Percentiles rank a stretch among this genome's conserved stretches.
Conservation (phyloP, 495 filamentous ascomycete genomes). For the Hypoxylon subgilvum region DNA sequence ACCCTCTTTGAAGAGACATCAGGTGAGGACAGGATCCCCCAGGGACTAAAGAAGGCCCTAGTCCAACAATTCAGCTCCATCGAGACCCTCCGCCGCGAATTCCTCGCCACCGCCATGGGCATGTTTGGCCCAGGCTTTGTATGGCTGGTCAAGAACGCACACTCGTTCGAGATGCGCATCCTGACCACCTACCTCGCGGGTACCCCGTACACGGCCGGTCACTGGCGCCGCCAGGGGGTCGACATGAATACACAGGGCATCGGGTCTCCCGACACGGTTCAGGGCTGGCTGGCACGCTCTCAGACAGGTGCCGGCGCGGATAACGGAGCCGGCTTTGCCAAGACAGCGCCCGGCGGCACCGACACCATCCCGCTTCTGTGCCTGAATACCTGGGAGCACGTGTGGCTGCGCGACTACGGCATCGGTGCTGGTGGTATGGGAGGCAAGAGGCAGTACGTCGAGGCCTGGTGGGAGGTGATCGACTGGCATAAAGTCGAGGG, state of each 20-base stretch:
- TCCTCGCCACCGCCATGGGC: constrained; percentile 78
- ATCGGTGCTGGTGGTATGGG: constrained; percentile 50
- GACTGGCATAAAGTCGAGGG: constrained; percentile 78
- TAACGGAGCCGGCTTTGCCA: constrained; percentile 40
- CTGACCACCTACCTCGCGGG: constrained; percentile 91
- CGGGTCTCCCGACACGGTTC: constrained; percentile 15
- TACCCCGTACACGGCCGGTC: constrained; percentile 81
- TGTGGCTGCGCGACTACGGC: constrained; percentile 85
- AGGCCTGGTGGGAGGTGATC: constrained; percentile 84
- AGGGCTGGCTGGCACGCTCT: constrained; percentile 43
- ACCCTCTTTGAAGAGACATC: neutral
- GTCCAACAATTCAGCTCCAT: constrained; percentile 74
- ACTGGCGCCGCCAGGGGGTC: constrained; percentile 76
- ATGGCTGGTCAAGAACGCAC: constrained; percentile 75
- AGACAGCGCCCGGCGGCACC: constrained; percentile 68
- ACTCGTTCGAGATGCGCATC: constrained; percentile 64
- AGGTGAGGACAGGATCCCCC: constrained; percentile 40
- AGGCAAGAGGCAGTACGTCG: constrained; percentile 77
- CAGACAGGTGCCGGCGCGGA: constrained; percentile 46
- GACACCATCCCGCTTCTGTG: constrained; percentile 79
- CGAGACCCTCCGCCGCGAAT: constrained; percentile 76
- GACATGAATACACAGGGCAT: constrained; percentile 75
- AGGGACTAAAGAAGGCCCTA: constrained; percentile 49
- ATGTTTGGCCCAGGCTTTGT: constrained; percentile 99
- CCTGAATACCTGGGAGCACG: constrained; percentile 96